Base-by-base conservation (phyloP, 805 yeast species). In the Metschnikowia gelsemii region DNA sequence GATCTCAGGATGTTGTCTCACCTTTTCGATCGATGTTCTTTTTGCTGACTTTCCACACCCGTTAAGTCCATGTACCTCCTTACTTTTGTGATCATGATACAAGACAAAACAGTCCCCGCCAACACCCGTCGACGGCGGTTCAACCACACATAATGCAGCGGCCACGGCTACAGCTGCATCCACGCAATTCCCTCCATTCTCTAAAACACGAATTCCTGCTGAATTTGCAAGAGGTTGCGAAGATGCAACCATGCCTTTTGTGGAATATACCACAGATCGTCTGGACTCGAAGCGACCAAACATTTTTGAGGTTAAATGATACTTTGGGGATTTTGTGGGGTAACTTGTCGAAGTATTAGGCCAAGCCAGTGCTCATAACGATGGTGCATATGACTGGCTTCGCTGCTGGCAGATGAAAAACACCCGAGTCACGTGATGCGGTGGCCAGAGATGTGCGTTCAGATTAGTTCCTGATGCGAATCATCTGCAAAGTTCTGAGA, bases 151-250 rank as follows among this genome's bases (percentile, higher is more conserved):
- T 6, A 80, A 58, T 3, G 76, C 77, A 3, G 83, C 82, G 4
- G 79, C 68, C 2, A 76, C 75, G 0, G 85, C 84, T 17, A 79
- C 76, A 9, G 79, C 73, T 11, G 84, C 84, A 52, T 80, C 85
- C 12, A 79, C 79, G 46, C 81, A 76, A 57, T 86, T 86, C 4
- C 95, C 93, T 3, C 95, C 93, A 46, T 67, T 64, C 18, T 76
- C 79, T 21, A 86, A 70, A 25, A 85, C 76, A 56, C 73, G 73
- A 23, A 82, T 59, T 3, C 88, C 90, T 0, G 89, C 91, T 1
- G 85, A 79, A 38, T 79, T 78, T 24, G 93, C 95, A 36, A 82
- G 61, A 3, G 91, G 87, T 61, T 87, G 93, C 0, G 90, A 70
- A 2, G 89, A 80, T 1, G 87, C 75, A 2, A 84, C 88, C 35